Evolutionary conservation across 1,284 basidiomycete genomes (phyloP).

Genomic region (Pyrrhoderma noxium): DNA sequence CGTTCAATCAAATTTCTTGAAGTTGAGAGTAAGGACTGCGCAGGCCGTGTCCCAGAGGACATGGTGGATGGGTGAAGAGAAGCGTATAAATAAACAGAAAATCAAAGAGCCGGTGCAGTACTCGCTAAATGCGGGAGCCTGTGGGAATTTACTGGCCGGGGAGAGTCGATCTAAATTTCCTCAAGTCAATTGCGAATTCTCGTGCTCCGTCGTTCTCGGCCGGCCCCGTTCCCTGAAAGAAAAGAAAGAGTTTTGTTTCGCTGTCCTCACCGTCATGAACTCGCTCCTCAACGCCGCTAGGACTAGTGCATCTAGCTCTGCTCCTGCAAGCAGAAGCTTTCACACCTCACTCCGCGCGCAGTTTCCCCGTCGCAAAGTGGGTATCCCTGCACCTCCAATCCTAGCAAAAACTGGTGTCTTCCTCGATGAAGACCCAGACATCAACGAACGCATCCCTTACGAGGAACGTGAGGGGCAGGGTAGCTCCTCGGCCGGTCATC

Average conservation of each 20-base stretch:
- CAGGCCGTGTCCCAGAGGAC: not conserved
- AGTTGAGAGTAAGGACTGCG: slow-evolving; percentile 7
- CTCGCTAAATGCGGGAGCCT: slow-evolving; percentile 7
- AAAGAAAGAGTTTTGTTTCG: not conserved
- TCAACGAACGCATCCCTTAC: slow-evolving; percentile 27
- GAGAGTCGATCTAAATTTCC: not conserved
- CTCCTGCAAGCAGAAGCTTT: slow-evolving; percentile 2
- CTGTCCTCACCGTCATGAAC: no score
- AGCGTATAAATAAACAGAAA: not conserved
- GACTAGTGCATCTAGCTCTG: no score
- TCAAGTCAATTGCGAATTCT: not conserved
- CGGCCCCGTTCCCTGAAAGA: not conserved
- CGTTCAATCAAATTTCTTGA: not conserved
- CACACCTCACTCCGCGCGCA: slow-evolving; percentile 4
- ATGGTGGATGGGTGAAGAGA: not conserved
- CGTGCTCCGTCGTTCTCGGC: no score
- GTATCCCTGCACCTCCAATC: slow-evolving; percentile 7
- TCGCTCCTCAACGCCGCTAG: no score
- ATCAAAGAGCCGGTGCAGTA: not conserved
- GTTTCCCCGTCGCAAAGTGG: slow-evolving; percentile 10
- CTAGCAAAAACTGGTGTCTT: slow-evolving; percentile 15
- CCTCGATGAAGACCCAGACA: slow-evolving; percentile 12
- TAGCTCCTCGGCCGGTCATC: slow-evolving; percentile 58
- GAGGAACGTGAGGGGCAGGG: slow-evolving; percentile 47
- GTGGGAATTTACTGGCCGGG: not conserved